Conservation (phyloP, 2,329 filamentous ascomycete species). For the Neofusicoccum laricinum region DNA sequence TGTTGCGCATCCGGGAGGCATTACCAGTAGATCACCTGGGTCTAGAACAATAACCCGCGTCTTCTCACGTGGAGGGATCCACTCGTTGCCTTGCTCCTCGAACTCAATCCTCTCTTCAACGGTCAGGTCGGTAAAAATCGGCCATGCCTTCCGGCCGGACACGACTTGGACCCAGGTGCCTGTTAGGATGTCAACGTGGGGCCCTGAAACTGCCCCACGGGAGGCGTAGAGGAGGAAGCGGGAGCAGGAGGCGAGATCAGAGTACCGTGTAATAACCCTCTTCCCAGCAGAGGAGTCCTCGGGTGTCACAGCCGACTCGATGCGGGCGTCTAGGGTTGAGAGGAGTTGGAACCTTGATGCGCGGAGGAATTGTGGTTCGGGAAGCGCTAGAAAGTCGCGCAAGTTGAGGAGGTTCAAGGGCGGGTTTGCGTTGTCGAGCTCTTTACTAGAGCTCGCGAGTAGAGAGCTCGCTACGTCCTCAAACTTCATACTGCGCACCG, state of each 20-base stretch:
- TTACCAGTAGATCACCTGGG: background rate
- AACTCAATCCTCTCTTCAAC: background rate
- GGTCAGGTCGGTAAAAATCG: background rate
- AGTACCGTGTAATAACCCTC: too few relatives aligned
- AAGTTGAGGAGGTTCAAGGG: background rate
- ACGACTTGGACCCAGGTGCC: background rate
- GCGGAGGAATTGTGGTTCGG: background rate
- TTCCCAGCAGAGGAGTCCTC: background rate
- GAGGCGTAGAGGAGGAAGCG: background rate
- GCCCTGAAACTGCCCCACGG: background rate
- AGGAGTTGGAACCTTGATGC: background rate
- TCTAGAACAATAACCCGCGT: background rate
- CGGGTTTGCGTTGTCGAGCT: background rate
- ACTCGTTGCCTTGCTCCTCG: background rate
- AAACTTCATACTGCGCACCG: too few relatives aligned
- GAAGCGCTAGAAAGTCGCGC: background rate
- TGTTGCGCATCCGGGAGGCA: background rate
- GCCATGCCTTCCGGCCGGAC: background rate
- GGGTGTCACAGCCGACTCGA: background rate
- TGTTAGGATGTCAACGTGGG: background rate
- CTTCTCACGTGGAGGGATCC: background rate
- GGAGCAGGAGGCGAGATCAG: background rate
- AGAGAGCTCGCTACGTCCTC: too few relatives aligned
- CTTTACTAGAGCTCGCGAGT: too few relatives aligned
- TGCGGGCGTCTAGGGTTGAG: background rate